phyloP scores from a whole-genome alignment of 345 rosid species.

The Nephelium lappaceum region DNA sequence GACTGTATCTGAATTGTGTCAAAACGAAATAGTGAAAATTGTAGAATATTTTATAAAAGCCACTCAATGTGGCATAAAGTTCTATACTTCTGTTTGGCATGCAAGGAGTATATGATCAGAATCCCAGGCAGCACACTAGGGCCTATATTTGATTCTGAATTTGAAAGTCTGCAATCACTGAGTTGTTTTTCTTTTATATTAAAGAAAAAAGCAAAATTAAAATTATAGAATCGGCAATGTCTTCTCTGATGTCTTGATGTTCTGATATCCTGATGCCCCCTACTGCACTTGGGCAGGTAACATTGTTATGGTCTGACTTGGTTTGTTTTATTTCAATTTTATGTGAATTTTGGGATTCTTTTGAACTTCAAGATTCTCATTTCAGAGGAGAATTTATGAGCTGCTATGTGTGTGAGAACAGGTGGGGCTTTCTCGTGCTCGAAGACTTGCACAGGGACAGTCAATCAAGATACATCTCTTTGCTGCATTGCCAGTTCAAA shows the following conservation, averaged over 20 bases:
- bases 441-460: slow-evolving; percentile 96
- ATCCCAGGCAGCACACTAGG: background rate
- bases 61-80: background rate
- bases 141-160: background rate
- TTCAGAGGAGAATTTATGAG: slow-evolving; percentile 10
- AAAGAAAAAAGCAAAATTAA: background rate
- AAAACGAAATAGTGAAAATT: background rate
- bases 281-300: slow-evolving; percentile 6
- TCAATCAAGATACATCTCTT: slow-evolving; percentile 82
- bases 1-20: background rate
- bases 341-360: background rate
- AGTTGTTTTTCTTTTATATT: background rate
- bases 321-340: background rate
- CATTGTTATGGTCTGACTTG: background rate
- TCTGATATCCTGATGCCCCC: background rate
- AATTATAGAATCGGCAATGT: background rate
- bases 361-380: background rate
- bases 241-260: background rate
- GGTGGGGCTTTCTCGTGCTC: slow-evolving; percentile 96
- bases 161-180: background rate
- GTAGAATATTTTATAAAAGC: background rate
- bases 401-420: slow-evolving; percentile 31
- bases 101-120: background rate
- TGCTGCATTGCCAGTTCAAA: slow-evolving; percentile 84
- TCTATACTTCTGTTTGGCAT: background rate